Percentiles rank a stretch among this genome's conserved stretches.
Conservation (phyloP, 164 flowering plant species). For the Piper longum region DNA sequence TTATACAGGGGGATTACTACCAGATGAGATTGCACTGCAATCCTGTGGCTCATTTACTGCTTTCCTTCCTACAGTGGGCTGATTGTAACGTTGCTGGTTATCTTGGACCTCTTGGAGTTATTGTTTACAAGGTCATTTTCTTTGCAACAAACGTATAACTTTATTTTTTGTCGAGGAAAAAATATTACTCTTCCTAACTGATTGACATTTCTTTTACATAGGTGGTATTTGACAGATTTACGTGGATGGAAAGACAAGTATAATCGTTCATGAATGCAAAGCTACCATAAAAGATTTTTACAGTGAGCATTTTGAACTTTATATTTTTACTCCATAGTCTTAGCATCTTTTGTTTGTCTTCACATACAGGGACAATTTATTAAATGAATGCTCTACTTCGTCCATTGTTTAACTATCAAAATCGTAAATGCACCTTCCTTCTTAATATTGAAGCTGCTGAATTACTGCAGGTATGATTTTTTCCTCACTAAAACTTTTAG, state of each 20-base stretch:
- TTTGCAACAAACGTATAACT: too few species aligned
- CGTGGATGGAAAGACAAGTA: constrained; percentile 72
- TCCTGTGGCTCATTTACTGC: constrained; percentile 73
- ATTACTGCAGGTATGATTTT: constrained; percentile 55
- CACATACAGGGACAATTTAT: too few species aligned
- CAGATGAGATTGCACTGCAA: constrained; percentile 91
- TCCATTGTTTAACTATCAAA: background rate
- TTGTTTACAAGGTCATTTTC: constrained; percentile 58
- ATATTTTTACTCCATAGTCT: background rate
- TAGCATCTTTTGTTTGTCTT: background rate
- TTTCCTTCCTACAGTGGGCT: constrained; percentile 86
- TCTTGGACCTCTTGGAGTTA: constrained; percentile 74
- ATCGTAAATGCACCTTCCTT: background rate
- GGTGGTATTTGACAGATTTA: constrained; percentile 39
- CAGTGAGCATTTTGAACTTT: constrained; percentile 25
- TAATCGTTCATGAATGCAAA: constrained; percentile 75
- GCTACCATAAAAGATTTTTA: constrained; percentile 80
- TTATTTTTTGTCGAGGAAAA: background rate
- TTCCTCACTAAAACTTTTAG: constrained; percentile 81
- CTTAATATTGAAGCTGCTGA: constrained; percentile 1
- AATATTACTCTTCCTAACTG: background rate
- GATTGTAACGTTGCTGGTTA: constrained; percentile 87
- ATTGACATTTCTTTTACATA: constrained; percentile 1
- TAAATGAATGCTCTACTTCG: background rate
- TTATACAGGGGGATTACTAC: constrained; percentile 68